Conservation (phyloP, 108 stramenopile species). For the Pseudonitzschia delicatissima region DNA sequence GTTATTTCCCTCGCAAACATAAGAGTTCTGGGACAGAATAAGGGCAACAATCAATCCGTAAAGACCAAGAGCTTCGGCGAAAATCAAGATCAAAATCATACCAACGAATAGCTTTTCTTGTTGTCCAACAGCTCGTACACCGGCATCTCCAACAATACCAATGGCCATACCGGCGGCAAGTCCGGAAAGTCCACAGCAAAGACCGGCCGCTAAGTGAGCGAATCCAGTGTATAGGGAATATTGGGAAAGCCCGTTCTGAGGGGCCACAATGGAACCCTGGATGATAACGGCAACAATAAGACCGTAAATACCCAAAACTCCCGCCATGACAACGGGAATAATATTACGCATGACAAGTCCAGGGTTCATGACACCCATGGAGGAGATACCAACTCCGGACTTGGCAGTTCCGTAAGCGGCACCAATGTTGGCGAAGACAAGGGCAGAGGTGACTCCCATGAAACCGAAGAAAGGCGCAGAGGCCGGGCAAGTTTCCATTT, state of each 20-base stretch:
- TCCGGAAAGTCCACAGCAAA: constrained; percentile 96
- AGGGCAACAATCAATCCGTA: constrained; percentile 98
- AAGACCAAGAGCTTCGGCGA: constrained; percentile 98
- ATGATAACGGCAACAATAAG: constrained; percentile 98
- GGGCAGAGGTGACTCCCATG: constrained; percentile 85
- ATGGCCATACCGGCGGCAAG: constrained; percentile 99
- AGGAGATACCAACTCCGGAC: constrained; percentile 96
- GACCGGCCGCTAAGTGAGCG: constrained; percentile 96
- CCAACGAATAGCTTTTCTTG: constrained; percentile 98
- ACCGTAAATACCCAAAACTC: constrained; percentile 99
- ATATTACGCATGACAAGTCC: constrained; percentile 99
- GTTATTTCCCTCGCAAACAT: constrained; percentile 79
- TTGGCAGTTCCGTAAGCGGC: constrained; percentile 98
- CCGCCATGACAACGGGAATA: constrained; percentile 99
- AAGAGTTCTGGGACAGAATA: constrained; percentile 93
- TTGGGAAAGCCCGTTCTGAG: constrained; percentile 67
- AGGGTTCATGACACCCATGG: constrained; percentile 99
- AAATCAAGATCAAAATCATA: constrained; percentile 99
- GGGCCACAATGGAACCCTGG: constrained; percentile 78
- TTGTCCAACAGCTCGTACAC: constrained; percentile 97
- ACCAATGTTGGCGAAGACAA: constrained; percentile 94
- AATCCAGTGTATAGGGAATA: constrained; percentile 96
- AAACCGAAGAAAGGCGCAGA: constrained; percentile 87
- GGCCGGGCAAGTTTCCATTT: constrained; percentile 86
- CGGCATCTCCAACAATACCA: constrained; percentile 99